Evolutionary conservation across 371 early-diverging fungal species (phyloP).

Genomic region (Rhizomucor pusillus): DNA sequence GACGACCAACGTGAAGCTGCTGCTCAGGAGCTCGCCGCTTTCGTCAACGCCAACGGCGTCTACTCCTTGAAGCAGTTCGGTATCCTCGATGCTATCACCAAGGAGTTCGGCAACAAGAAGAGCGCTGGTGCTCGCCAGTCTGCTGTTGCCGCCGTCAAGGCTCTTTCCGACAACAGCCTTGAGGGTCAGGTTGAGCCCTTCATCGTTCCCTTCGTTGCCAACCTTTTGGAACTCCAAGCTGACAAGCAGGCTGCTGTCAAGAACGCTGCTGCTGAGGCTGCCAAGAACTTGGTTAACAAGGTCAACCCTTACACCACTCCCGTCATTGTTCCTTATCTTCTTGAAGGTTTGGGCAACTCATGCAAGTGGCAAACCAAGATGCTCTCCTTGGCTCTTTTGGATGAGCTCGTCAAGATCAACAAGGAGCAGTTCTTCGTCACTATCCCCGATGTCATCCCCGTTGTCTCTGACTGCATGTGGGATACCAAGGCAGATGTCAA

Average conservation of each 20-base stretch:
- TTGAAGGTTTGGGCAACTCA: constrained; percentile 58
- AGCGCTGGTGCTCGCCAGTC: constrained; percentile 60
- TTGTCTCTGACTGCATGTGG: constrained; percentile 71
- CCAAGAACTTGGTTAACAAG: constrained; percentile 49
- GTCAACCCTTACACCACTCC: constrained; percentile 56
- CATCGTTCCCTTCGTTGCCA: constrained; percentile 51
- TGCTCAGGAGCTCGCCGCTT: constrained; percentile 36
- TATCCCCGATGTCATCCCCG: constrained; percentile 70
- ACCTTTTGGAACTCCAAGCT: constrained; percentile 60
- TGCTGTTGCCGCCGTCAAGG: constrained; percentile 60
- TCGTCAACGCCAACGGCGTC: constrained; percentile 50
- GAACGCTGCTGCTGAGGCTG: constrained; percentile 56
- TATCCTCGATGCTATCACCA: constrained; percentile 55
- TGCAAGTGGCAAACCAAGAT: constrained; percentile 80
- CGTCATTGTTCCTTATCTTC: constrained; percentile 55
- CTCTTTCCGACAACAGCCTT: constrained; percentile 46
- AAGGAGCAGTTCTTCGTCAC: constrained; percentile 58
- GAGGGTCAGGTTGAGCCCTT: constrained; percentile 60
- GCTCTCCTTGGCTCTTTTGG: constrained; percentile 55
- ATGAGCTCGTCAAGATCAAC: constrained; percentile 48
- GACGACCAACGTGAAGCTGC: constrained; percentile 27
- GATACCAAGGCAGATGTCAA: constrained; percentile 72
- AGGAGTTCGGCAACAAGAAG: constrained; percentile 68
- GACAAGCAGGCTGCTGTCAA: constrained; percentile 64
- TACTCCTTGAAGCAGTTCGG: constrained; percentile 53